phyloP scores from a whole-genome alignment of 108 stramenopile genomes.

The Discostella stelligeroides region DNA sequence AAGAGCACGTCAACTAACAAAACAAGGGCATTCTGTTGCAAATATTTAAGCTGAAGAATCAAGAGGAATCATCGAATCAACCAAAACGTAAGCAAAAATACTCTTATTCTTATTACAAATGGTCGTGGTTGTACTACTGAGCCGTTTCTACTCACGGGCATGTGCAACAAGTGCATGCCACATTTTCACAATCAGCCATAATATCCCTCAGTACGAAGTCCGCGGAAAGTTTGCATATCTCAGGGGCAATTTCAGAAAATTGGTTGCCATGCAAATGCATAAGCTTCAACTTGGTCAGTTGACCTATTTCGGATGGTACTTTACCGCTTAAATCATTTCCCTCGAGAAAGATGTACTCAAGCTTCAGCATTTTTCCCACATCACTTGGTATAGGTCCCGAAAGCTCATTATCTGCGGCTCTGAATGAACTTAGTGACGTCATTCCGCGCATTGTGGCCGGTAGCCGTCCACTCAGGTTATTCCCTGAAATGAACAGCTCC shows the following conservation, averaged over 20 bases:
- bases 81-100: too few species aligned
- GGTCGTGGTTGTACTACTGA: too few species aligned
- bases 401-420: constrained; percentile 42
- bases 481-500: constrained; percentile 51
- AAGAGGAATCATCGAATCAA: too few species aligned
- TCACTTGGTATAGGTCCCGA: constrained; percentile 38
- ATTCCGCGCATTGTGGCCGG: constrained; percentile 45
- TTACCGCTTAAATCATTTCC: constrained; percentile 31
- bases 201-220: constrained; percentile 37
- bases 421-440: constrained; percentile 29
- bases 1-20: too few species aligned
- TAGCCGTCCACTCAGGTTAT: constrained; percentile 47
- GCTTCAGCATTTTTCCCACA: constrained; percentile 45
- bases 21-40: too few species aligned
- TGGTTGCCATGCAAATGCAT: constrained; percentile 39
- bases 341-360: constrained; percentile 45
- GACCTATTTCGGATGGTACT: constrained; percentile 34
- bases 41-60: too few species aligned
- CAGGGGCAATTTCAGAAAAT: constrained; percentile 24
- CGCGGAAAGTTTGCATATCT: constrained; percentile 29
- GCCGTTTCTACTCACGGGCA: background rate
- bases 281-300: constrained; percentile 32
- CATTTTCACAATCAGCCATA: constrained; percentile 28
- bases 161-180: constrained; percentile 35
- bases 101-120: too few species aligned